Base-by-base conservation (phyloP, 768 basidiomycete genomes). In the Lyophyllum decastes region DNA sequence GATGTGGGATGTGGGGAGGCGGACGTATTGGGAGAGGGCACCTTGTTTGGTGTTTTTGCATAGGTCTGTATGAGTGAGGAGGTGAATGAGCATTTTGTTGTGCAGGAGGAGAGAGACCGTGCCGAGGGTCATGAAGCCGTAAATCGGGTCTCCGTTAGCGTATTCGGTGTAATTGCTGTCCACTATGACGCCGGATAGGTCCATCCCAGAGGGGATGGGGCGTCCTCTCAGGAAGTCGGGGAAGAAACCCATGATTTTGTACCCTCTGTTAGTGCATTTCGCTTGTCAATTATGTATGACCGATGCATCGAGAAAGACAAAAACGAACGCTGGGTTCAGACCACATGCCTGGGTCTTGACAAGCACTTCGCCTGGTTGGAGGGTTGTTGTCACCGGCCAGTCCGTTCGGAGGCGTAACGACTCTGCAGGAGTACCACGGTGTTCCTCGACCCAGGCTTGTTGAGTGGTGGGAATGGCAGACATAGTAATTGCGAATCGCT, bases 111-210 rank as follows among this genome's bases (percentile, higher is more conserved):
- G 30, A 5, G 7, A 27, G 27, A 14, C 33, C 49, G 27, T 38
- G 58, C 61, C 55, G 34, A 58, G 61, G 1, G 76, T 65, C 14
- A 78, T 71, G 16, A 70, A 69, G 0, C 84, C 87, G 61, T 80
- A 80, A 4, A 88, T 78, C 27, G 76, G 72, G 57, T 87, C 82
- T 0, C 86, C 86, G 2, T 68, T 64, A 10, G 71, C 66, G 64
- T 83, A 80, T 12, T 70, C 72, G 0, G 79, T 72, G 17, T 70
- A 74, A 52, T 80, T 79, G 0, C 73, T 63, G 54, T 78, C 75
- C n/a, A 75, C 80, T 16, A 88, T 66, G 4, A 78, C 68, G 2
- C 86, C 87, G 0, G 83, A 66, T 19, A 86, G 69, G 61, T 88
- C 86, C 57, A 73, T 61, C 56, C 82, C 85, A 12, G 80, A 71